These are phyloP conservation scores for Cucumis sativus DNA, from an alignment of 306 rosid species.

Conservation along the genomic window Cucumber_9930_V3 NC_026657.2:5405501-5406000, in stretches of 20 bases:
- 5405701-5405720: neutral
- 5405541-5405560: neutral
- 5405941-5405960: neutral
- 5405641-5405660: constrained; percentile 92
- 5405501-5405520: constrained; percentile 31
- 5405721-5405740: neutral
- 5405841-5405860: neutral
- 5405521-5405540: constrained; percentile 1
- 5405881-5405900: neutral
- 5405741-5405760: neutral
- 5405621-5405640: constrained; percentile 62
- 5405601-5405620: neutral
- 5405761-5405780: neutral
- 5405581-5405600: neutral
- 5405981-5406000: too few species aligned
- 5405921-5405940: neutral
- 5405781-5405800: neutral
- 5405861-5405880: neutral
- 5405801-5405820: neutral
- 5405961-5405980: too few species aligned
- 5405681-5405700: constrained; percentile 61
- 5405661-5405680: constrained; percentile 81
- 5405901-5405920: neutral
- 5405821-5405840: neutral
- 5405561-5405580: neutral